Evolutionary conservation across 495 filamentous ascomycete species (phyloP), one percentile per base, ranked within the genome.

Genomic region (Viridothelium virens): DNA sequence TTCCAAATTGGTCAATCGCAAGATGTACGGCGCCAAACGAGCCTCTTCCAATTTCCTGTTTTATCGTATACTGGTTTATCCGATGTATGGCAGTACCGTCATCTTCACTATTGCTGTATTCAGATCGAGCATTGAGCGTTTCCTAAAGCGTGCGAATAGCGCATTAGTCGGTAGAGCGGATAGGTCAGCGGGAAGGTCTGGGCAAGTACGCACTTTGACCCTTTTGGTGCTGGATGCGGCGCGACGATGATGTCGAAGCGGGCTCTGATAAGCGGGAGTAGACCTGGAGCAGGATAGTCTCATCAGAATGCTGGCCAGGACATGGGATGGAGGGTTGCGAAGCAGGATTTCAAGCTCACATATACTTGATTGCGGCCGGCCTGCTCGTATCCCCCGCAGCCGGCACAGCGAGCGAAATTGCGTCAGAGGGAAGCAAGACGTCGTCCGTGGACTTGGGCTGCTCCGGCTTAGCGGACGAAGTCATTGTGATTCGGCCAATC

Each of bases 21-120:
- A 96, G 79, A 75, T 97, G 92, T 11, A 98, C 94, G 5, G 94
- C 89, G 9, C 95, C 94, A 75, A 94, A 98, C 0, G 94, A 97
- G 4, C 94, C 94, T 47, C 92, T 84, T 38, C 94, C 94, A 62
- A 98, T 97, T 79, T 98, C 94, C 68, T 97, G 89, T 77, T 88
- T 89, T 69, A 98, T 95, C 50, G 88, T 79, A 74, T 97, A 98
- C 75, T 97, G 96, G 73, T 96, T 96, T 81, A 97, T 92, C 34
- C 85, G 83, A 71, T 91, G 90, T 72, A 92, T 85, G 0, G 85
- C 83, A 36, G 80, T 81, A 2, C 91, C 91, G 70, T 96, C 92
- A 69, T 89, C 85, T 68, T 93, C 88, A 46, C 67, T 66, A 70
- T 91, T 92, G 66, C 88, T 92, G 74, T 97, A 97, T 72, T 91